Base-by-base conservation (phyloP, 495 filamentous ascomycete species). In the Aspergillus saccharolyticus region DNA sequence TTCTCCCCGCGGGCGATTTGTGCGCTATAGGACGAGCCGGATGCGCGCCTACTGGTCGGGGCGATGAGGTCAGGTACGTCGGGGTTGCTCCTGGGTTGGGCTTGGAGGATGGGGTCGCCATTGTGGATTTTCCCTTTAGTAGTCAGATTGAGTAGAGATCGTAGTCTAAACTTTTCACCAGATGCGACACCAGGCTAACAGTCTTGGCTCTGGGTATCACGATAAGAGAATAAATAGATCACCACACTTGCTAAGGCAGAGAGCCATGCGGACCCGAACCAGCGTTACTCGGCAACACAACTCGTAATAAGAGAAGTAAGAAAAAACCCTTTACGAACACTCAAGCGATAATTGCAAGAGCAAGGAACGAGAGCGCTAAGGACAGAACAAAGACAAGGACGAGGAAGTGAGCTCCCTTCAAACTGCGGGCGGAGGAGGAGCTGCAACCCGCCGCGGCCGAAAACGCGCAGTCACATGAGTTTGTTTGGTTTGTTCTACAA, bases 101-200 rank as follows among this genome's bases (percentile, higher is more conserved):
- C 55, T 76, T 79, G 48, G 73, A 74, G 19, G 74, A 77, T 10
- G 76, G 76, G 28, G 76, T 78, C 43, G 76, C 74, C 76, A 78
- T 78, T 57, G 21, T 58, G 18, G 44, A 39, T 25, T 21, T 42
- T 22, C 30, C 7, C 19, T 16, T 14, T 20, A 6, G 20, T 19
- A 20, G 10, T 25, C 33, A 25, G 6, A 17, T 17, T 5, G 44
- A 50, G 14, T 16, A 50, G 22, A 30, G 17, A n/a, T 3, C 8
- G 47, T 50, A 50, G 33, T 50, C 16, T 50, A 16, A 10, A 50
- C 22, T 15, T 39, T 39, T 39, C 33, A 8, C n/a, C n/a, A 8
- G 12, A 39, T 6, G 33, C 4, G 33, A 39, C 4, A 12, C 6
- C 33, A 39, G 14, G 12, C 33, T 39, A 12, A 39, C 2, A 39